These are phyloP conservation scores for Fusarium verrucosum DNA, from an alignment of 2,329 filamentous ascomycete genomes.

Conservation along the genomic window DNA sequence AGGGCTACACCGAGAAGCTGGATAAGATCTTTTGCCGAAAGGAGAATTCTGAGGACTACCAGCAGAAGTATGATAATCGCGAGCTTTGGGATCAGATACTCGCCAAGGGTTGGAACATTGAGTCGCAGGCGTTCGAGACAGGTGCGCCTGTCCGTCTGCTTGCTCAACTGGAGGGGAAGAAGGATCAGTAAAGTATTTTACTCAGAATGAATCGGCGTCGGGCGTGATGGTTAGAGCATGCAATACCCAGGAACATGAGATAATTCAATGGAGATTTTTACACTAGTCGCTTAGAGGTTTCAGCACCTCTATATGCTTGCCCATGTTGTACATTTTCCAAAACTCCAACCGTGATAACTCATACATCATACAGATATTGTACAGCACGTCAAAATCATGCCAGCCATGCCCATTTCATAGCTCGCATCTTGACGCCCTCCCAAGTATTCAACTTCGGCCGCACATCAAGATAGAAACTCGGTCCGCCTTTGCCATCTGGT, in stretches of 20 bases:
- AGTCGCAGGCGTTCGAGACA: conserved; percentile 51
- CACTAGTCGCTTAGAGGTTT: conserved; percentile 7
- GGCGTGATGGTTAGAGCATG: neutral
- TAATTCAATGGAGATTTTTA: conserved; percentile 40
- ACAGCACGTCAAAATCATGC: conserved; percentile 46
- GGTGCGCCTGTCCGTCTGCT: conserved; percentile 48
- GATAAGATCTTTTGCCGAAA: conserved; percentile 29
- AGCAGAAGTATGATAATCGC: conserved; percentile 31
- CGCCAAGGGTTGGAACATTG: conserved; percentile 49
- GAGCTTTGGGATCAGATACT: conserved; percentile 45
- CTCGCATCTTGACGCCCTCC: conserved; percentile 75
- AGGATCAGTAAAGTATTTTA: conserved; percentile 41
- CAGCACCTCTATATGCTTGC: conserved; percentile 1
- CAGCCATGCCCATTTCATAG: conserved; percentile 60
- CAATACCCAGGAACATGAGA: conserved; percentile 2
- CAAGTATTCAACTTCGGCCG: conserved; percentile 73
- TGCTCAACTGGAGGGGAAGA: conserved; percentile 37
- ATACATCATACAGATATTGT: conserved; percentile 36
- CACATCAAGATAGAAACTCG: conserved; percentile 74
- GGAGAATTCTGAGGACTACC: conserved; percentile 17
- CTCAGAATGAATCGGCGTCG: neutral
- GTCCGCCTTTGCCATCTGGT: conserved; percentile 50
- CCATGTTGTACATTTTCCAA: conserved; percentile 39
- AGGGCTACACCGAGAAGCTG: conserved; percentile 35
- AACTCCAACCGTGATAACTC: conserved; percentile 37